Percentiles rank a stretch among this genome's conserved stretches.
phyloP scores from a whole-genome alignment of 257 asterid genomes.

The Coffea eugenioides region DNA sequence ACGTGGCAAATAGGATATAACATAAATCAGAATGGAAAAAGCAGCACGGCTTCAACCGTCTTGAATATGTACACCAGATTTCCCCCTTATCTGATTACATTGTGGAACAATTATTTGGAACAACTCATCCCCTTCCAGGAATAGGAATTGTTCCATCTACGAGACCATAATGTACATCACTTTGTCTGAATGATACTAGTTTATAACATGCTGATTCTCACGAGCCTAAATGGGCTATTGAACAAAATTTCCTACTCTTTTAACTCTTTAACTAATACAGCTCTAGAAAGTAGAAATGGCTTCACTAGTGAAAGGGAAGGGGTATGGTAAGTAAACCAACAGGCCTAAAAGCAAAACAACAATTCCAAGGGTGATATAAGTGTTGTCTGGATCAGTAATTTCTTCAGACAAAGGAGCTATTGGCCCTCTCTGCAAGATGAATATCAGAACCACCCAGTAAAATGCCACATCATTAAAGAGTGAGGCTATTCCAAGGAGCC shows the following conservation, averaged over 20 bases:
- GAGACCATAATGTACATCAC: background rate
- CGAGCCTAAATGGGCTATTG: background rate
- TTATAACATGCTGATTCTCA: background rate
- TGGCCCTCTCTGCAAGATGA: conserved; percentile 96
- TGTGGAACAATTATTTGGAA: background rate
- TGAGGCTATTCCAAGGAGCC: conserved; percentile 73
- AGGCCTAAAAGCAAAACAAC: conserved; percentile 67
- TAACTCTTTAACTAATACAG: background rate
- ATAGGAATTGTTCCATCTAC: background rate
- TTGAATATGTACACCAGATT: background rate
- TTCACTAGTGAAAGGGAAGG: conserved; percentile 67
- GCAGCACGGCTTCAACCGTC: background rate
- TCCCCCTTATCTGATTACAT: background rate
- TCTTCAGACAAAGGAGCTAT: conserved; percentile 87
- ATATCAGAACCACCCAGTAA: conserved; percentile 88
- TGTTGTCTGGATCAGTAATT: conserved; percentile 67
- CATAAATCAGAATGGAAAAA: background rate
- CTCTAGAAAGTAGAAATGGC: conserved; percentile 41
- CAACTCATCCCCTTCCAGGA: background rate
- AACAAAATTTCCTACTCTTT: background rate
- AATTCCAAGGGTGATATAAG: conserved; percentile 54
- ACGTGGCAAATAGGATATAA: background rate
- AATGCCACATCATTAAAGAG: conserved; percentile 83
- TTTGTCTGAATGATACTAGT: background rate
- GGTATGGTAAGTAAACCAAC: conserved; percentile 87